A percentile compares a stretch with the other conserved stretches of the same genome.
These are phyloP conservation scores for Penicillium cosmopolitanum DNA, from an alignment of 495 filamentous ascomycete species.

Conservation along the genomic window DNA sequence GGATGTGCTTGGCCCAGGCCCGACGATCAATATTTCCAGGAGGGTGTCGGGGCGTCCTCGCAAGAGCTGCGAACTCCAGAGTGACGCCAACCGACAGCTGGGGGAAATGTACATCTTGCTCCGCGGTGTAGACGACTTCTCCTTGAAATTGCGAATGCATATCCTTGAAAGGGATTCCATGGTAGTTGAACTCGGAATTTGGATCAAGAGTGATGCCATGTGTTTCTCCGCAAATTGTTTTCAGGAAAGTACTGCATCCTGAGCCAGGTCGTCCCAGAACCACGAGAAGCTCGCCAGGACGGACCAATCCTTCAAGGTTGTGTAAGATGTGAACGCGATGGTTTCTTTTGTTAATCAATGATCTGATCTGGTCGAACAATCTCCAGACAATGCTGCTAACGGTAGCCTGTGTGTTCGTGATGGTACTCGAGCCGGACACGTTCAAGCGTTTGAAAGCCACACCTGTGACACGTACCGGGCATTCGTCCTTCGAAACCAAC, in stretches of 20 bases:
- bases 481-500: background rate
- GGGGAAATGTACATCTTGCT: conserved; percentile 65
- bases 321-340: background rate
- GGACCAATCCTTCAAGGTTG: background rate
- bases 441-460: background rate
- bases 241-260: conserved; percentile 72
- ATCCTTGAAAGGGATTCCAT: conserved; percentile 56
- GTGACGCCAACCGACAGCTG: conserved; percentile 65
- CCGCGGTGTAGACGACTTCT: conserved; percentile 60
- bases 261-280: conserved; percentile 71
- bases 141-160: conserved; percentile 63
- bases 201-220: conserved; percentile 64
- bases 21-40: conserved; percentile 38
- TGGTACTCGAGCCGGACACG: background rate
- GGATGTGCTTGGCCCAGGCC: conserved; percentile 42
- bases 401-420: background rate
- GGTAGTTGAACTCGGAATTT: conserved; percentile 64
- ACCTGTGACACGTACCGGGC: background rate
- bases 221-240: conserved; percentile 69
- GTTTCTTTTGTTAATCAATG: background rate
- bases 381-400: background rate
- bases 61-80: conserved; percentile 58
- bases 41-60: conserved; percentile 38
- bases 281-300: conserved; percentile 68
- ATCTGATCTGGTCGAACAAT: background rate